phyloP scores from a whole-genome alignment of 768 basidiomycete genomes.

The Fomitopsis pulvina region DNA sequence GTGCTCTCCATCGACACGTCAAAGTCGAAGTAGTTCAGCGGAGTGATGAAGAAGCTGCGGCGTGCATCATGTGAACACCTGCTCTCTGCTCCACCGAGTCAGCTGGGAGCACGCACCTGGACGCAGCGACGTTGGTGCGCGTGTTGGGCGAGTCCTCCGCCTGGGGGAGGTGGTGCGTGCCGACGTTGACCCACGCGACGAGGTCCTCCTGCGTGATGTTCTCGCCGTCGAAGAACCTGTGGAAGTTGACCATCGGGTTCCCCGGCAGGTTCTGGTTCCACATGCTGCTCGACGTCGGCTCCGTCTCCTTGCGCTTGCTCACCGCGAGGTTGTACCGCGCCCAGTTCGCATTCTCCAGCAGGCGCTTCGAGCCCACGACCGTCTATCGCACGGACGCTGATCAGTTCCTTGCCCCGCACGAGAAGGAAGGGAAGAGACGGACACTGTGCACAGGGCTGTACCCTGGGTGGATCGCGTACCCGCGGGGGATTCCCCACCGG shows the following conservation, averaged over 20 bases:
- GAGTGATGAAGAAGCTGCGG: conserved; percentile 48
- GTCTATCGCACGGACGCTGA: conserved; percentile 29
- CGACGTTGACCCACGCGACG: conserved; percentile 61
- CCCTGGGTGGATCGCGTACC: conserved; percentile 59
- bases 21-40: conserved; percentile 59
- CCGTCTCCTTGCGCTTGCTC: conserved; percentile 52
- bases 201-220: conserved; percentile 58
- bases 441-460: conserved; percentile 47
- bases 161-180: conserved; percentile 61
- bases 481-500: conserved; percentile 49
- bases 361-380: conserved; percentile 51
- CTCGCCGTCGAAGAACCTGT: conserved; percentile 60
- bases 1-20: conserved; percentile 53
- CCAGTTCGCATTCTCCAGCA: conserved; percentile 59
- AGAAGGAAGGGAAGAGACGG: conserved; percentile 10
- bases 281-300: conserved; percentile 48
- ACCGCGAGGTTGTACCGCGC: conserved; percentile 58
- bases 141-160: conserved; percentile 62
- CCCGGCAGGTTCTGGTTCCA: conserved; percentile 65
- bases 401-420: not conserved
- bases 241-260: conserved; percentile 47
- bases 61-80: not conserved
- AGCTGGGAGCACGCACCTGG: conserved; percentile 31
- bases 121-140: conserved; percentile 47
- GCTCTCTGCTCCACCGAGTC: not conserved